Conservation (phyloP, 257 asterid species). For the Solanum peruvianum region DNA sequence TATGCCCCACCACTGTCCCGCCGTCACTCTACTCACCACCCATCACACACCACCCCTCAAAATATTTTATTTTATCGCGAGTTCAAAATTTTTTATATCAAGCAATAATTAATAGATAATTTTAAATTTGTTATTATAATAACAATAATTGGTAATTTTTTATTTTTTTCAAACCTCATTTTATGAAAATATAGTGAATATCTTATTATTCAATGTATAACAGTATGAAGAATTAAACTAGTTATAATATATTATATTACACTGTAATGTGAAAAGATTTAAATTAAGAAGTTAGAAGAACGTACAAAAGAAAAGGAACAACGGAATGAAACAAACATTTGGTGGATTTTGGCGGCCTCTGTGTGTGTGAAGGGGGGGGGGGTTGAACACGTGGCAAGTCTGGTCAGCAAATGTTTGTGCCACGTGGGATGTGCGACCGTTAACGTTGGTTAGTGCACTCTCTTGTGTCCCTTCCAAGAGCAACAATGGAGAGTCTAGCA, state of each 20-base stretch:
- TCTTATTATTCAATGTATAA: neutral
- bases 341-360: neutral
- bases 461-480: conserved; percentile 23
- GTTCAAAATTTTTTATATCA: too few species aligned
- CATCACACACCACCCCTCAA: neutral
- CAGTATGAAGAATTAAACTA: neutral
- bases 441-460: conserved; percentile 26
- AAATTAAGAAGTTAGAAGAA: neutral
- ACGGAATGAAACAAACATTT: neutral
- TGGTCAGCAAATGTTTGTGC: conserved; percentile 15
- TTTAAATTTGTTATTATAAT: too few species aligned
- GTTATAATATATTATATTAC: neutral
- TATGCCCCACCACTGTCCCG: conserved; percentile 25
- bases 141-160: rapidly evolving
- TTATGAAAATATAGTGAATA: neutral
- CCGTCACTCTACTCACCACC: conserved; percentile 10
- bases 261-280: neutral
- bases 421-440: conserved; percentile 40
- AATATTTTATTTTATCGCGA: too few species aligned
- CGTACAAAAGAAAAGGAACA: neutral
- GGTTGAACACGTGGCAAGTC: conserved; percentile 21
- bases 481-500: conserved; percentile 18
- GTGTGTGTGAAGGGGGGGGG: neutral
- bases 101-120: rapidly evolving
- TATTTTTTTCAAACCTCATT: neutral